These are phyloP conservation scores for Blastocystis sp. DNA, from an alignment of 352 stramenopile genomes.

Conservation along the genomic window DNA sequence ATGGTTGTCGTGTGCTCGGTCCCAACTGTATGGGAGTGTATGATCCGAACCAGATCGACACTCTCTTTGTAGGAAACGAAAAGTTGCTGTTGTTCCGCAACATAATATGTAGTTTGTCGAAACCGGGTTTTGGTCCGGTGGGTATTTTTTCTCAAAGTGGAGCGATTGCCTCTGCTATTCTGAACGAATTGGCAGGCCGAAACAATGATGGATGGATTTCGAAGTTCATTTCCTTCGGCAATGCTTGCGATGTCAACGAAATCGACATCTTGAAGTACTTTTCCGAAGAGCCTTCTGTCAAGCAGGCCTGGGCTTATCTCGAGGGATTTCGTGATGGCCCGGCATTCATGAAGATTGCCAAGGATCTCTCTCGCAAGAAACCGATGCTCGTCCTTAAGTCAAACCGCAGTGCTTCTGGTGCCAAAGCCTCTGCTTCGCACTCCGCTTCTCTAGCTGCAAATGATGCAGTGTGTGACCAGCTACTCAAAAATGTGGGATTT, in stretches of 20 bases:
- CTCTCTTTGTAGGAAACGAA: conserved; percentile 52
- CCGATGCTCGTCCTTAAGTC: conserved; percentile 54
- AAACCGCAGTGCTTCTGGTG: conserved; percentile 35
- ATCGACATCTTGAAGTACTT: conserved; percentile 44
- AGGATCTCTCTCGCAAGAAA: background rate
- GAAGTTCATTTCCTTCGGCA: conserved; percentile 60
- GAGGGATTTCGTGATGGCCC: conserved; percentile 52
- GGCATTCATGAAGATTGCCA: conserved; percentile 1
- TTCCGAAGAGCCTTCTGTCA: conserved; percentile 30
- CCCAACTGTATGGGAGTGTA: conserved; percentile 62
- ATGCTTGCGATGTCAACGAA: conserved; percentile 58
- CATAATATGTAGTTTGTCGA: conserved; percentile 22
- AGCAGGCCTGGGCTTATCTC: conserved; percentile 55
- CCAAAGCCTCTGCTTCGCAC: conserved; percentile 58
- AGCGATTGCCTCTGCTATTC: conserved; percentile 18
- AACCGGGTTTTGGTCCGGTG: conserved; percentile 37
- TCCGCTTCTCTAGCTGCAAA: conserved; percentile 62
- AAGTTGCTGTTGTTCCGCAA: background rate
- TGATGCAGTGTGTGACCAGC: conserved; percentile 37
- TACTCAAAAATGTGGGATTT: background rate
- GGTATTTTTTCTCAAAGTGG: conserved; percentile 56
- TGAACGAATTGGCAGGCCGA: conserved; percentile 45
- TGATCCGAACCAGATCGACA: conserved; percentile 42
- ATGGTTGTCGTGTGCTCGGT: conserved; percentile 46
- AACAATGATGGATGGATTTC: conserved; percentile 55